These are phyloP conservation scores for Theileria annulata DNA, from an alignment of 169 alveolate species.

Conservation along the genomic window DNA sequence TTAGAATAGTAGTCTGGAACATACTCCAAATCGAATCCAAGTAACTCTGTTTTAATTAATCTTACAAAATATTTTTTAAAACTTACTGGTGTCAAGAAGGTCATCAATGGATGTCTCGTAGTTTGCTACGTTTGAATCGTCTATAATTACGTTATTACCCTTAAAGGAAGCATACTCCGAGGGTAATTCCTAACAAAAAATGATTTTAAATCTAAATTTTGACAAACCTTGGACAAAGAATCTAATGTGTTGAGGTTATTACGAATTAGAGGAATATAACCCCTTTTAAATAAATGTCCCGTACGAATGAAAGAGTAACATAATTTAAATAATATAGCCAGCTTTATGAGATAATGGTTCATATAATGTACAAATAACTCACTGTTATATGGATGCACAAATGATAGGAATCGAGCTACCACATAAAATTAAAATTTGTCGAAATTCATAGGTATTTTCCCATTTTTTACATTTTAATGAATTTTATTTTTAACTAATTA, in stretches of 20 bases:
- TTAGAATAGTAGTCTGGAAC: conserved; percentile 59
- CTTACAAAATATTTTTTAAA: background rate
- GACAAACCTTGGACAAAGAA: background rate
- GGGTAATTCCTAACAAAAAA: conserved; percentile 1
- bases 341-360: background rate
- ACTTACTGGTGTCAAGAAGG: conserved; percentile 26
- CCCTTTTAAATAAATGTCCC: conserved; percentile 5
- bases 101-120: conserved; percentile 14
- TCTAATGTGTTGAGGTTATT: background rate
- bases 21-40: conserved; percentile 61
- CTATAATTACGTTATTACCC: conserved; percentile 44
- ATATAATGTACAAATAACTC: conserved; percentile 3
- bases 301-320: background rate
- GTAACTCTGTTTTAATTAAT: background rate
- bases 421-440: background rate
- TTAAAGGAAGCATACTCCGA: conserved; percentile 27
- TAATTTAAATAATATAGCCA: conserved; percentile 12
- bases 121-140: conserved; percentile 24
- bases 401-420: background rate
- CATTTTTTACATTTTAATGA: background rate
- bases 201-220: background rate
- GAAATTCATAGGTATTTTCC: background rate
- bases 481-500: background rate
- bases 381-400: background rate
- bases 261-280: background rate